Evolutionary conservation across 345 rosid species (phyloP).

Genomic region (Capsella bursapastoris): DNA sequence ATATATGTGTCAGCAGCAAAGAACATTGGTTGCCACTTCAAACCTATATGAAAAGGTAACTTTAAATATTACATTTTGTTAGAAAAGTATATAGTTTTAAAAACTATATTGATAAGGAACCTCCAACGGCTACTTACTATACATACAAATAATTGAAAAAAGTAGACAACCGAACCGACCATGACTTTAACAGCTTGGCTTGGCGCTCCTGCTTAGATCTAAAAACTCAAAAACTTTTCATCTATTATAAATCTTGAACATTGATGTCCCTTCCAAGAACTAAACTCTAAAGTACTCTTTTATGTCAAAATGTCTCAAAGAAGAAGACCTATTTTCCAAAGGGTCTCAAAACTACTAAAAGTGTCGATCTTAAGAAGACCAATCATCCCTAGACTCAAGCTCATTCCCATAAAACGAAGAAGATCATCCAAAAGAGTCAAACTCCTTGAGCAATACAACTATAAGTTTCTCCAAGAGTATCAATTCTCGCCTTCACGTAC

Average conservation of each 20-base stretch:
- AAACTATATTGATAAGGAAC: background rate
- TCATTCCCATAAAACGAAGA: slow-evolving; percentile 43
- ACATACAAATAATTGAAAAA: slow-evolving; percentile 10
- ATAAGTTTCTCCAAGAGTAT: slow-evolving; percentile 51
- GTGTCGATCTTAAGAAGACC: slow-evolving; percentile 52
- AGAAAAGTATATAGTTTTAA: background rate
- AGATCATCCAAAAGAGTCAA: slow-evolving; percentile 44
- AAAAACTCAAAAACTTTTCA: background rate
- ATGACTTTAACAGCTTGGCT: slow-evolving; percentile 36
- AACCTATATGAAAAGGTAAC: background rate
- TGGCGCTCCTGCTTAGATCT: slow-evolving; percentile 35
- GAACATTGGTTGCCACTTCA: background rate
- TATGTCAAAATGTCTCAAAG: slow-evolving; percentile 35
- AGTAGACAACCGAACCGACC: slow-evolving; percentile 43
- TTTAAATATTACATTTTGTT: background rate
- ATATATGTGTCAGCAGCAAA: background rate
- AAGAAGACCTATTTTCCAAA: slow-evolving; percentile 41
- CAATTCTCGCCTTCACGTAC: slow-evolving; percentile 60
- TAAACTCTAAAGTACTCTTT: background rate
- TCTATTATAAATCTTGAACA: slow-evolving; percentile 14
- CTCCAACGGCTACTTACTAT: slow-evolving; percentile 36
- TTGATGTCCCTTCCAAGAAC: slow-evolving; percentile 8
- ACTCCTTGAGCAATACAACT: slow-evolving; percentile 42
- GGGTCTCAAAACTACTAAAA: slow-evolving; percentile 48
- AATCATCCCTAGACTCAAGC: slow-evolving; percentile 44